These are phyloP conservation scores for Umbelopsis isabellina DNA, from an alignment of 192 early-diverging fungal genomes.

Conservation along the genomic window DNA sequence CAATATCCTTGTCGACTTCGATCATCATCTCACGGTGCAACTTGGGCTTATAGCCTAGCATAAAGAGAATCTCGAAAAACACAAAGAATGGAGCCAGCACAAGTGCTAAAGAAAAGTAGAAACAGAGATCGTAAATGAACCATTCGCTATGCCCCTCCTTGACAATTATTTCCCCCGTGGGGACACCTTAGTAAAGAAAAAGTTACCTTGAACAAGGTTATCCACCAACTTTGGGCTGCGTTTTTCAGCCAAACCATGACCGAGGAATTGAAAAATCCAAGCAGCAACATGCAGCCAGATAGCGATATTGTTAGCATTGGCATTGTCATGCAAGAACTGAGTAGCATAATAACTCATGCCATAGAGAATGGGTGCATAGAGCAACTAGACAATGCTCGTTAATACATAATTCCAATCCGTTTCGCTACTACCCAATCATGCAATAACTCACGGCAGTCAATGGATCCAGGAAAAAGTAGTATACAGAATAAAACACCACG, in stretches of 20 bases:
- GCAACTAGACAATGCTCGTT: background rate
- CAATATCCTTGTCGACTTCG: constrained; percentile 58
- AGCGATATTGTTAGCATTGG: constrained; percentile 58
- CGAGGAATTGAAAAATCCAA: constrained; percentile 91
- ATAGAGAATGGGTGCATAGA: constrained; percentile 66
- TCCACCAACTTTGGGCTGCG: constrained; percentile 87
- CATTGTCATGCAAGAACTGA: constrained; percentile 51
- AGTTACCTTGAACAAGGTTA: constrained; percentile 80
- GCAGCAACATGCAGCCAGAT: constrained; percentile 64
- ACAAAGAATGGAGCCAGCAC: constrained; percentile 96
- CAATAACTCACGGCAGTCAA: constrained; percentile 60
- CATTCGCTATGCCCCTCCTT: background rate
- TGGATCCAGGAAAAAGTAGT: constrained; percentile 81
- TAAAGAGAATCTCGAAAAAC: constrained; percentile 84
- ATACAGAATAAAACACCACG: constrained; percentile 63
- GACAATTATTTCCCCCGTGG: background rate
- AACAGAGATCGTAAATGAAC: background rate
- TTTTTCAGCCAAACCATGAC: constrained; percentile 86
- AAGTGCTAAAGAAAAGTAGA: constrained; percentile 57
- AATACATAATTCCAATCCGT: background rate
- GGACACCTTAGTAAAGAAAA: background rate
- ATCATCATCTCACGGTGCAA: constrained; percentile 64
- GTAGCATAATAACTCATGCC: constrained; percentile 68
- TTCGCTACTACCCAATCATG: constrained; percentile 13
- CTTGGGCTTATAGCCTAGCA: constrained; percentile 75